phyloP scores from a whole-genome alignment of 225 moss, liverwort and hornwort genomes.

The Straminergon stramineum region DNA sequence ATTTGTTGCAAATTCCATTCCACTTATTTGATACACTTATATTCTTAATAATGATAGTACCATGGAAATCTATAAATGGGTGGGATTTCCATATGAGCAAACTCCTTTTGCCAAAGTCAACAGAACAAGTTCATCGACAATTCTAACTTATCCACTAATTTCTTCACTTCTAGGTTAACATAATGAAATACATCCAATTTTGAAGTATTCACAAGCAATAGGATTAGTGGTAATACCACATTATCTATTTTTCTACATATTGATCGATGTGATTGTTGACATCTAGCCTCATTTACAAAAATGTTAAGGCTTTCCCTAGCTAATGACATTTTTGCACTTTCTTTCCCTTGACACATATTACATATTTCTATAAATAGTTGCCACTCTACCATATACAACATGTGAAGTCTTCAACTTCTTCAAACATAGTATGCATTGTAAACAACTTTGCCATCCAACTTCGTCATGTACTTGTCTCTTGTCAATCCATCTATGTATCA shows the following conservation, averaged over 20 bases:
- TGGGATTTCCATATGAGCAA: not conserved
- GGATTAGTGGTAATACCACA: rapidly evolving
- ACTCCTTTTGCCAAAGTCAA: not conserved
- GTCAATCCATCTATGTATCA: rapidly evolving
- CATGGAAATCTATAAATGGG: not conserved
- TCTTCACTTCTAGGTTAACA: not conserved
- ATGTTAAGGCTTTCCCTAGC: rapidly evolving
- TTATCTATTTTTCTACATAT: not conserved
- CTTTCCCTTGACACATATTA: rapidly evolving
- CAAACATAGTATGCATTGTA: not conserved
- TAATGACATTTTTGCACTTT: not conserved
- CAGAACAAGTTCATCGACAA: rapidly evolving
- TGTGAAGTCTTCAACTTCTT: not conserved
- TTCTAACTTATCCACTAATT: not conserved
- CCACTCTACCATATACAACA: not conserved
- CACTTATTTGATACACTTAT: not conserved
- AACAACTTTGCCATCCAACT: not conserved
- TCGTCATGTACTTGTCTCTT: rapidly evolving
- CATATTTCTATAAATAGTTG: rapidly evolving
- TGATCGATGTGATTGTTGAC: not conserved
- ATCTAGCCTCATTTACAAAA: not conserved
- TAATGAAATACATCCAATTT: not conserved
- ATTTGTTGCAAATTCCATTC: not conserved
- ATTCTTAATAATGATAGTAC: not conserved
- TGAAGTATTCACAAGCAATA: not conserved